Percentiles rank a stretch among this genome's conserved stretches.
Evolutionary conservation across 2,329 filamentous ascomycete genomes (phyloP).

Genomic region (Aspergillus pseudotamarii): DNA sequence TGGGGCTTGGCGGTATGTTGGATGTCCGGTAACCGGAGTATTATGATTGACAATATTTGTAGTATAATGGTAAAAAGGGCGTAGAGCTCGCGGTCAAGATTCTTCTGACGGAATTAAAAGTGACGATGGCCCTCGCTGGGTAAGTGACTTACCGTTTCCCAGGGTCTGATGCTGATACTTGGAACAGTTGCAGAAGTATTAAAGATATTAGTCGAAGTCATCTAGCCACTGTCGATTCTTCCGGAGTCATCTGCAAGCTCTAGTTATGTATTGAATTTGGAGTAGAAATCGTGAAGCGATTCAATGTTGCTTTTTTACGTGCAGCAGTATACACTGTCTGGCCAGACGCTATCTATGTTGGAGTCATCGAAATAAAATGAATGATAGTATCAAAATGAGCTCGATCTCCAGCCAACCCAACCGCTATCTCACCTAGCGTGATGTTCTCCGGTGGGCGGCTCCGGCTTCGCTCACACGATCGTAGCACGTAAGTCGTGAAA

Average conservation of each 20-base stretch:
- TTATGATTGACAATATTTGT: background rate
- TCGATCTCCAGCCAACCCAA: background rate
- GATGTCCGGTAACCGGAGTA: background rate
- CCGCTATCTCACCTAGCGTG: too few species aligned
- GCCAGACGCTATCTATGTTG: too few species aligned
- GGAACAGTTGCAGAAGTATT: background rate
- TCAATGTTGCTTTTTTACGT: too few species aligned
- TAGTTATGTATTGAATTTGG: background rate
- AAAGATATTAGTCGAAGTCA: background rate
- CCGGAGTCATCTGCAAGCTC: background rate
- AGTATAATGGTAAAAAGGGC: constrained; percentile 28
- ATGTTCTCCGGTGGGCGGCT: background rate
- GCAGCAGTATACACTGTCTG: too few species aligned
- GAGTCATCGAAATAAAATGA: too few species aligned
- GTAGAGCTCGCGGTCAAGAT: constrained; percentile 30
- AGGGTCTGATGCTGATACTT: background rate
- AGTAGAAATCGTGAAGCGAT: too few species aligned
- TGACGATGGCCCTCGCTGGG: constrained; percentile 27
- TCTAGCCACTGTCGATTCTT: background rate
- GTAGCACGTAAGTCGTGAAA: background rate
- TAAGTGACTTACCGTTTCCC: constrained; percentile 1
- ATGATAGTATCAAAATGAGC: too few species aligned
- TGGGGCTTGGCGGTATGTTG: constrained; percentile 33
- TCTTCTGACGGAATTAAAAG: constrained; percentile 24
- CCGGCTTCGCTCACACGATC: too few species aligned